phyloP scores from a whole-genome alignment of 306 rosid species.

The Datisca glomerata region DNA sequence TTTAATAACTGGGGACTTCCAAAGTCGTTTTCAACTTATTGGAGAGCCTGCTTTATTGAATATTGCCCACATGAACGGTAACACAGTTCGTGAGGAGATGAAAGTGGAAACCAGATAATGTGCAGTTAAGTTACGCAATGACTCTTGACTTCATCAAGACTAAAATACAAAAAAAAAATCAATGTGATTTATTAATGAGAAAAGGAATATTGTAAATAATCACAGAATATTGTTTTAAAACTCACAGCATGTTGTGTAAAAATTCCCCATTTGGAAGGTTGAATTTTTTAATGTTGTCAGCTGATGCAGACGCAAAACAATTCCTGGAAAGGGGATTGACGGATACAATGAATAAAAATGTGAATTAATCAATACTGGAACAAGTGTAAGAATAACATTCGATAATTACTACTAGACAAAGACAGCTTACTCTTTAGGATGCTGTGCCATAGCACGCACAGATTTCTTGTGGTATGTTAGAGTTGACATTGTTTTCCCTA shows the following conservation, averaged over 20 bases:
- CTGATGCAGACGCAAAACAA: conserved; percentile 96
- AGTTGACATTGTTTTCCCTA: conserved; percentile 86
- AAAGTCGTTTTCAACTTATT: too few relatives aligned
- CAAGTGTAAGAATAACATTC: conserved; percentile 3
- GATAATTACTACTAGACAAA: not conserved
- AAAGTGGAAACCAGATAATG: too few relatives aligned
- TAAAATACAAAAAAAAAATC: too few relatives aligned
- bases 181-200: not conserved
- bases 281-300: conserved; percentile 94
- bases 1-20: too few relatives aligned
- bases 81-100: too few relatives aligned
- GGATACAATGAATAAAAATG: not conserved
- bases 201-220: not conserved
- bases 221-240: conserved; percentile 11
- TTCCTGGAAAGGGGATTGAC: conserved; percentile 34
- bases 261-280: conserved; percentile 90
- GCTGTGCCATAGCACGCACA: conserved; percentile 90
- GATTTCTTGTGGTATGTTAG: conserved; percentile 98
- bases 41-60: too few relatives aligned
- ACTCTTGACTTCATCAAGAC: not conserved
- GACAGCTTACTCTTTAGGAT: conserved; percentile 72
- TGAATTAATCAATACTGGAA: conserved; percentile 2
- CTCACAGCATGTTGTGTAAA: conserved; percentile 98
- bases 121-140: not conserved
- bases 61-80: too few relatives aligned